Conservation (phyloP, 805 yeast species). For the Naumovozyma castellii region DNA sequence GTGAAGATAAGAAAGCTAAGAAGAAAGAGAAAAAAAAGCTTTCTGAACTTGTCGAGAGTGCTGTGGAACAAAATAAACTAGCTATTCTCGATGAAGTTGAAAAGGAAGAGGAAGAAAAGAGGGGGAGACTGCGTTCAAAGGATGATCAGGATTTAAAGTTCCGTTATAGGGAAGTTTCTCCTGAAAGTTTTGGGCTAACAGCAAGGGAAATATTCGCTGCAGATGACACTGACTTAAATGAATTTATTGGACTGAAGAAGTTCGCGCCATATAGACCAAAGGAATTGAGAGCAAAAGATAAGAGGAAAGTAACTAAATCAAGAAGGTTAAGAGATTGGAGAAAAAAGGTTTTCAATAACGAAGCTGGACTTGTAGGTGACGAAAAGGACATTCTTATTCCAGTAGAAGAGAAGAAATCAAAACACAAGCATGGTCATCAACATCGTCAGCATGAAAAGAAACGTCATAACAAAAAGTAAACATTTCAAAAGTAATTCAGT, state of each 20-base stretch:
- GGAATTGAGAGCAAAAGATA: slow-evolving; percentile 65
- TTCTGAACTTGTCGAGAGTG: slow-evolving; percentile 59
- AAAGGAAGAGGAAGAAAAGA: slow-evolving; percentile 40
- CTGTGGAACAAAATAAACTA: slow-evolving; percentile 65
- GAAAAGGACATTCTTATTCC: slow-evolving; percentile 19
- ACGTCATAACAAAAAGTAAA: background rate
- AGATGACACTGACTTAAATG: slow-evolving; percentile 76
- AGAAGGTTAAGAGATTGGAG: slow-evolving; percentile 85
- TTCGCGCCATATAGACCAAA: slow-evolving; percentile 85
- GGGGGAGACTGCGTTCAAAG: slow-evolving; percentile 45
- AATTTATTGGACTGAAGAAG: slow-evolving; percentile 79
- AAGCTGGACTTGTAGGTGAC: slow-evolving; percentile 36
- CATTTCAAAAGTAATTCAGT: too few species aligned
- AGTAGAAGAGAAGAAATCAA: slow-evolving; percentile 9
- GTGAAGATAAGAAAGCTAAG: slow-evolving; percentile 45
- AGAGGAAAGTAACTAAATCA: slow-evolving; percentile 73
- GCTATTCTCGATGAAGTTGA: slow-evolving; percentile 62
- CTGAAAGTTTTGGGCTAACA: slow-evolving; percentile 81
- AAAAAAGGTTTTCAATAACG: slow-evolving; percentile 61
- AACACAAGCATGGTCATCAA: slow-evolving; percentile 4
- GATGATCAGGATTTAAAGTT: slow-evolving; percentile 46
- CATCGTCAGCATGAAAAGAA: slow-evolving; percentile 3
- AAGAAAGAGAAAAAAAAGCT: slow-evolving; percentile 56
- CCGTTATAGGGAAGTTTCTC: slow-evolving; percentile 89
- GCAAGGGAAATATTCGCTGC: slow-evolving; percentile 85